A percentile compares a stretch with the other conserved stretches of the same genome.
phyloP scores from a whole-genome alignment of 2,329 filamentous ascomycete genomes.

The Ascochyta rabiei region DNA sequence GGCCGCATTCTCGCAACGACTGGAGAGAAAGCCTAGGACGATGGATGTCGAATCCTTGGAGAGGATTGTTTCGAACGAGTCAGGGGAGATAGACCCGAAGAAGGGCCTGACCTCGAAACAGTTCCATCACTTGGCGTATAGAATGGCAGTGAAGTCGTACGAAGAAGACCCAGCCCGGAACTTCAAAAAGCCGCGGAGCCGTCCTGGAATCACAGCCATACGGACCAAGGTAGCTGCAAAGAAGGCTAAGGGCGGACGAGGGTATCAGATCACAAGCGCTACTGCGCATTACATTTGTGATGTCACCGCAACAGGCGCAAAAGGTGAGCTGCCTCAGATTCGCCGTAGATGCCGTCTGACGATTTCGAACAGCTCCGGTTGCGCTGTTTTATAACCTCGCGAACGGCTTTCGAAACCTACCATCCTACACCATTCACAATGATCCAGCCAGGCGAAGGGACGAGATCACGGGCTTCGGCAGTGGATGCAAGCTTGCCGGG shows the following conservation, averaged over 20 bases:
- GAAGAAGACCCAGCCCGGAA: slow-evolving; percentile 15
- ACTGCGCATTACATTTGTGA: slow-evolving; percentile 22
- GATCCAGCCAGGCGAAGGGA: slow-evolving; percentile 23
- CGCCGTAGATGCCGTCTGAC: neutral
- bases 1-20: slow-evolving; percentile 15
- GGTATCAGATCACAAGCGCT: slow-evolving; percentile 22
- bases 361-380: slow-evolving; percentile 15
- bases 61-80: slow-evolving; percentile 1
- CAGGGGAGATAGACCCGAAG: neutral
- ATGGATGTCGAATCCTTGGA: neutral
- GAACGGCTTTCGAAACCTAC: slow-evolving; percentile 26
- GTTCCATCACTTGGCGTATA: slow-evolving; percentile 19
- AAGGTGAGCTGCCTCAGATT: neutral
- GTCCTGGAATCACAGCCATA: slow-evolving; percentile 4
- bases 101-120: slow-evolving; percentile 12
- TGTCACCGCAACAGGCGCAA: slow-evolving; percentile 14
- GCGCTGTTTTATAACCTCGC: slow-evolving; percentile 30
- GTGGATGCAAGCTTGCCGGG: slow-evolving; percentile 74
- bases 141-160: slow-evolving; percentile 25
- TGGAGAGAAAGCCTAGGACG: slow-evolving; percentile 8
- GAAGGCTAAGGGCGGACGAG: slow-evolving; percentile 18
- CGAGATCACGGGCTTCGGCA: slow-evolving; percentile 67
- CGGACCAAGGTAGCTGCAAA: slow-evolving; percentile 7
- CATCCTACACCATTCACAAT: slow-evolving; percentile 23
- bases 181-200: slow-evolving; percentile 3